A percentile compares a stretch with the other conserved stretches of the same genome.
phyloP scores from a whole-genome alignment of 176 grass and related monocot genomes.

The Oropetium thomaeum region DNA sequence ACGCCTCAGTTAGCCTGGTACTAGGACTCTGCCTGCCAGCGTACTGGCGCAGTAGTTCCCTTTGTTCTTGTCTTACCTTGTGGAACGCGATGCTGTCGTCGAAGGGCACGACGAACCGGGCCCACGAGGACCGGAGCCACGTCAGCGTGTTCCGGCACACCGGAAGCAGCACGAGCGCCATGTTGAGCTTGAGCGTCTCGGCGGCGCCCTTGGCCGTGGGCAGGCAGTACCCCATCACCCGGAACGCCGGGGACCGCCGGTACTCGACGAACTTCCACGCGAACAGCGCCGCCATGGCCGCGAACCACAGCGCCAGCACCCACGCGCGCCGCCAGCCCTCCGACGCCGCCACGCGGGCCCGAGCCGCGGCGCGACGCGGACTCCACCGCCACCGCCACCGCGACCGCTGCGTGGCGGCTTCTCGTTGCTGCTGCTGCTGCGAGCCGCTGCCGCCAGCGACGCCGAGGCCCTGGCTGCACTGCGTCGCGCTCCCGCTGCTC shows the following conservation, averaged over 20 bases:
- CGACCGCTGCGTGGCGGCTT: neutral
- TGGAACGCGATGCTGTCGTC: constrained; percentile 99
- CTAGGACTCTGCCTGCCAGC: no score
- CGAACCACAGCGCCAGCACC: constrained; percentile 75
- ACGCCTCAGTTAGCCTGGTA: no score
- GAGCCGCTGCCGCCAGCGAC: neutral
- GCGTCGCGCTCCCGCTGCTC: constrained; percentile 73
- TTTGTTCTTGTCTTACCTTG: constrained; percentile 50
- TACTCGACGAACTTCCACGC: constrained; percentile 95
- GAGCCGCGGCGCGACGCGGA: constrained; percentile 20
- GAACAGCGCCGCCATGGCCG: constrained; percentile 63
- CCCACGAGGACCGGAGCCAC: constrained; percentile 88
- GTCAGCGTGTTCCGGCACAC: constrained; percentile 98
- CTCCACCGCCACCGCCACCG: neutral
- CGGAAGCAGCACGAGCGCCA: constrained; percentile 88
- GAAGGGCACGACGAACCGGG: constrained; percentile 90
- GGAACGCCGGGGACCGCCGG: constrained; percentile 47
- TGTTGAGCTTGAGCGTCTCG: constrained; percentile 98
- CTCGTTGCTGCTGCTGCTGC: neutral
- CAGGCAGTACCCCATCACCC: constrained; percentile 93
- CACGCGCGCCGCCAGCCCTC: constrained; percentile 82
- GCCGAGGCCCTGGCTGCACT: constrained; percentile 90
- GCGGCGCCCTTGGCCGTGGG: constrained; percentile 86
- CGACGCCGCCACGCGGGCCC: constrained; percentile 48
- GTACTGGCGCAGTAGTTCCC: neutral